Conservation (phyloP, 2,329 filamentous ascomycete species). For the Alternaria novae-zelandiae region DNA sequence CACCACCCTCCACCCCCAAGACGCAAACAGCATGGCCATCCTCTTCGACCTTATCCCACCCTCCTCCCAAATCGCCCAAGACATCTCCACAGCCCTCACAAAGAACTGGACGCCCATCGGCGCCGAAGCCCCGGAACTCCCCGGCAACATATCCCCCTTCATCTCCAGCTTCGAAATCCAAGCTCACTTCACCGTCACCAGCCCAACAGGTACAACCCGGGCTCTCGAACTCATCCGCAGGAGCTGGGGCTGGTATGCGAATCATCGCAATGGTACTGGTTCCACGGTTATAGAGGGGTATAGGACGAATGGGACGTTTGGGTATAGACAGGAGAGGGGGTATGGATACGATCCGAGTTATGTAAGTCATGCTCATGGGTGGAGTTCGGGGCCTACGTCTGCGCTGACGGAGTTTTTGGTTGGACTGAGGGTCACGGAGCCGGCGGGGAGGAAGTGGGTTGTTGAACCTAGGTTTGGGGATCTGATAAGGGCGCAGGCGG, state of each 20-base stretch:
- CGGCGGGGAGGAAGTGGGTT: slow-evolving; percentile 31
- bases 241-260: slow-evolving; percentile 40
- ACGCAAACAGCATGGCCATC: slow-evolving; percentile 30
- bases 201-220: slow-evolving; percentile 18
- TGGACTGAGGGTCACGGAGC: slow-evolving; percentile 4
- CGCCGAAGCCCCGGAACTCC: slow-evolving; percentile 41
- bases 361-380: slow-evolving; percentile 46
- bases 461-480: slow-evolving; percentile 30
- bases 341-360: slow-evolving; percentile 44
- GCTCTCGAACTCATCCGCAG: slow-evolving; percentile 40
- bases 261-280: slow-evolving; percentile 44
- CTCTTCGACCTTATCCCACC: slow-evolving; percentile 29
- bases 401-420: slow-evolving; percentile 17
- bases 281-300: slow-evolving; percentile 48
- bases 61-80: slow-evolving; percentile 7
- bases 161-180: slow-evolving; percentile 45
- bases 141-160: slow-evolving; percentile 49
- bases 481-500: slow-evolving; percentile 21
- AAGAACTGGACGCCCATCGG: slow-evolving; percentile 39
- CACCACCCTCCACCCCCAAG: slow-evolving; percentile 27
- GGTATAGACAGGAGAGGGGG: slow-evolving; percentile 41
- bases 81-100: slow-evolving; percentile 21
- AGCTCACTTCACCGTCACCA: slow-evolving; percentile 37
- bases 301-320: slow-evolving; percentile 45
- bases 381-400: slow-evolving; percentile 37